Conservation (phyloP, 23 red algal genomes). For the Gracilariopsis chorda region DNA sequence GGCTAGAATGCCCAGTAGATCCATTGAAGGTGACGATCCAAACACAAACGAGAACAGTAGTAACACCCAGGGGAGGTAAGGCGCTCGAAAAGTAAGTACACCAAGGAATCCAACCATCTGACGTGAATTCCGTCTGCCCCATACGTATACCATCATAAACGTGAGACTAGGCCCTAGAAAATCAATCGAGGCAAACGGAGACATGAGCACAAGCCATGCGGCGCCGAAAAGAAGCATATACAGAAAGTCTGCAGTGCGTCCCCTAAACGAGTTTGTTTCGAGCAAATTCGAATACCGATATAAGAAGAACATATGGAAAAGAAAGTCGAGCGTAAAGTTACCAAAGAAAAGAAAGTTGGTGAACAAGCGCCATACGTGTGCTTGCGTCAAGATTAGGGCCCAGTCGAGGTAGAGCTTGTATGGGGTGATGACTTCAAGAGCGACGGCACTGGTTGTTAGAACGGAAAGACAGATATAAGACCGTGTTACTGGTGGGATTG, state of each 20-base stretch:
- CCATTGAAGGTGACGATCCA: constrained; percentile 72
- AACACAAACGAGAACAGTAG: constrained; percentile 90
- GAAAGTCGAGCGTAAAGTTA: constrained; percentile 85
- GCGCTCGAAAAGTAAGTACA: constrained; percentile 88
- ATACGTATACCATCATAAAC: constrained; percentile 99
- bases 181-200: constrained; percentile 69
- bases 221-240: constrained; percentile 90
- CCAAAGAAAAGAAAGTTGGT: constrained; percentile 99
- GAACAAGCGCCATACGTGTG: constrained; percentile 87
- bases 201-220: constrained; percentile 65
- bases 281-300: constrained; percentile 92
- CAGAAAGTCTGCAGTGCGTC: constrained; percentile 91
- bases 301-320: constrained; percentile 99
- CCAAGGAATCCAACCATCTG: constrained; percentile 87
- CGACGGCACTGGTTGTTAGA: constrained; percentile 64
- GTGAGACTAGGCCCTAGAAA: constrained; percentile 93
- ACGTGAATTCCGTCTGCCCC: constrained; percentile 80
- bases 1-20: constrained; percentile 88
- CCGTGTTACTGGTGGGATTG: constrained; percentile 86
- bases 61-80: constrained; percentile 96
- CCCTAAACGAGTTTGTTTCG: constrained; percentile 94
- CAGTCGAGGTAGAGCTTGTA: constrained; percentile 98
- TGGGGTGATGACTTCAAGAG: constrained; percentile 89
- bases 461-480: constrained; percentile 84
- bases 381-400: constrained; percentile 55